Percentiles rank a stretch among this genome's conserved stretches.
Conservation (phyloP, 2,329 filamentous ascomycete species). For the Paraconiothyrium brasiliense region DNA sequence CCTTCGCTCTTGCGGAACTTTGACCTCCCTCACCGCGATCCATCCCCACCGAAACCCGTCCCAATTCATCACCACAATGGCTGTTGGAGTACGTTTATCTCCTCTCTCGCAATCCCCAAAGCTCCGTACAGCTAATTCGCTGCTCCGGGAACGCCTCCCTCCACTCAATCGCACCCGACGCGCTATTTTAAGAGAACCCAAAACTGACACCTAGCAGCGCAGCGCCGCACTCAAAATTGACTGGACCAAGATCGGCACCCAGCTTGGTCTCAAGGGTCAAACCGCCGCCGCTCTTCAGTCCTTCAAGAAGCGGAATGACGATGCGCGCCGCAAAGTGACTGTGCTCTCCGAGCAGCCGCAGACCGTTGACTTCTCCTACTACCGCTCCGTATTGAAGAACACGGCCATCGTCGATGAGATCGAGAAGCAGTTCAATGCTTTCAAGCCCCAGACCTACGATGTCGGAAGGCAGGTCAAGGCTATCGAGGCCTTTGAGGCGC, state of each 20-base stretch:
- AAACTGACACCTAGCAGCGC: constrained; percentile 69
- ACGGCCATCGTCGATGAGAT: constrained; percentile 94
- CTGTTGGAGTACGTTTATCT: constrained; percentile 53
- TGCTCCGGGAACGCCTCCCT: constrained; percentile 36
- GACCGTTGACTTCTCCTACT: constrained; percentile 90
- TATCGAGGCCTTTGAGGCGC: constrained; percentile 96
- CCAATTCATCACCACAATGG: constrained; percentile 53
- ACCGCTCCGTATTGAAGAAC: constrained; percentile 95
- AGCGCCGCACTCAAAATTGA: constrained; percentile 99
- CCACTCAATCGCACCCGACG: constrained; percentile 39
- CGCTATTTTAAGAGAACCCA: constrained; percentile 22
- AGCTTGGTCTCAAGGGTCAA: constrained; percentile 94
- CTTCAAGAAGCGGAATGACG: constrained; percentile 99
- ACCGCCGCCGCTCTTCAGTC: constrained; percentile 89
- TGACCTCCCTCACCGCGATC: constrained; percentile 58
- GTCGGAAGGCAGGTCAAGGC: constrained; percentile 94
- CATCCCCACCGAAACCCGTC: constrained; percentile 45
- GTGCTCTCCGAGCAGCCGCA: constrained; percentile 84
- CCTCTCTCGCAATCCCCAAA: constrained; percentile 26
- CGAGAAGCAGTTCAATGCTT: constrained; percentile 90
- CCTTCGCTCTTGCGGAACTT: constrained; percentile 29
- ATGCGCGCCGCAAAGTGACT: constrained; percentile 93
- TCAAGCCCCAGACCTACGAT: constrained; percentile 95
- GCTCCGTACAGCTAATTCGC: constrained; percentile 41
- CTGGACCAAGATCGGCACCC: constrained; percentile 94